Conservation (phyloP, 2,329 filamentous ascomycete species). For the Colletotrichum sp. region DNA sequence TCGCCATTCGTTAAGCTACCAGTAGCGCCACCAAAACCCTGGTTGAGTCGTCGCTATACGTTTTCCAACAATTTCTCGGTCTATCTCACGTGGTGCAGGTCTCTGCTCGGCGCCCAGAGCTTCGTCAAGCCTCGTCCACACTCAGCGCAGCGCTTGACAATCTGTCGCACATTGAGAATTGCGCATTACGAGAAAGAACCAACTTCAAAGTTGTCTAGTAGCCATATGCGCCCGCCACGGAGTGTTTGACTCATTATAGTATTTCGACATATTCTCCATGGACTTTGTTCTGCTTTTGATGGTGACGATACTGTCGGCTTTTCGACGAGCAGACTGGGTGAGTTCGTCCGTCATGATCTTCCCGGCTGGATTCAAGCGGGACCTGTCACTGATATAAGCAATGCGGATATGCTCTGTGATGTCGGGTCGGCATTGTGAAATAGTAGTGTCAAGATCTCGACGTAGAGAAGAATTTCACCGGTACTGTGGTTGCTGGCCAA, state of each 20-base stretch:
- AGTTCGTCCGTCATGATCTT: neutral
- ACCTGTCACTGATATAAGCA: neutral
- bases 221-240: neutral
- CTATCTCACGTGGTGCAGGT: neutral
- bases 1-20: neutral
- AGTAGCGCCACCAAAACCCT: neutral
- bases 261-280: neutral
- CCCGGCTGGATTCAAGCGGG: neutral
- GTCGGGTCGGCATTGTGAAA: no score
- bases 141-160: neutral
- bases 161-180: neutral
- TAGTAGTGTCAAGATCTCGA: no score
- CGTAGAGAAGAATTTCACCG: no score
- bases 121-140: no score
- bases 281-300: neutral
- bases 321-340: neutral
- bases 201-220: neutral
- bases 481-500: no score
- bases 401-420: no score
- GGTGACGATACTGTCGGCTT: neutral
- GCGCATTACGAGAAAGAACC: neutral
- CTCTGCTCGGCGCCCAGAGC: neutral
- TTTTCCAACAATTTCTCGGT: neutral
- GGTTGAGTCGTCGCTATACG: neutral
- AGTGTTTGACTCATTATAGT: neutral